A percentile compares a stretch with the other conserved stretches of the same genome.
Evolutionary conservation across 139 green algal species (phyloP).

Genomic region (Trebouxia sp.): DNA sequence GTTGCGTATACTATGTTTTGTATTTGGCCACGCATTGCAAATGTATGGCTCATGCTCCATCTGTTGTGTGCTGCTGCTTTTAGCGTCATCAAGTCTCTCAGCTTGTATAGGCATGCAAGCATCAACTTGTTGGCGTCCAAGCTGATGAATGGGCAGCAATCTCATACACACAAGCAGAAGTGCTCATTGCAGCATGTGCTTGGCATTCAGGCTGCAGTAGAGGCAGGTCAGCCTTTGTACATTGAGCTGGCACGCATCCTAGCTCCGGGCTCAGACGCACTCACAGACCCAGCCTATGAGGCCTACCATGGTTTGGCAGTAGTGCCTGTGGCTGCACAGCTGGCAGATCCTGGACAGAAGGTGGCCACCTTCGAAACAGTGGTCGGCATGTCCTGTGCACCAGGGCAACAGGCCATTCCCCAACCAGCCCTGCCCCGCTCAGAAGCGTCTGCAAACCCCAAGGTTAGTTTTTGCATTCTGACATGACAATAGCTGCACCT

Average conservation of each 20-base stretch:
- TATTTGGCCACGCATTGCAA: too few relatives aligned
- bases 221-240: neutral
- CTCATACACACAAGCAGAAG: too few relatives aligned
- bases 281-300: conserved; percentile 33
- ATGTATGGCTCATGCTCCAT: too few relatives aligned
- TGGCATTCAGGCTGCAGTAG: neutral
- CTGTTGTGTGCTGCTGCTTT: too few relatives aligned
- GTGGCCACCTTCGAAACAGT: neutral
- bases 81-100: too few relatives aligned
- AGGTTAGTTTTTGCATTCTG: neutral
- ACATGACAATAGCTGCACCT: too few relatives aligned
- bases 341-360: conserved; percentile 14
- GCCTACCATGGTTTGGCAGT: conserved; percentile 15
- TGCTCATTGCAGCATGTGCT: neutral
- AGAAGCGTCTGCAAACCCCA: conserved; percentile 3
- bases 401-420: neutral
- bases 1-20: too few relatives aligned
- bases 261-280: conserved; percentile 4
- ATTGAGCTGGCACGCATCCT: conserved; percentile 26
- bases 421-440: conserved; percentile 14
- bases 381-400: neutral
- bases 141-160: too few relatives aligned
- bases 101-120: too few relatives aligned
- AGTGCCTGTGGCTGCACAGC: neutral
- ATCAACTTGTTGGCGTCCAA: too few relatives aligned